Evolutionary conservation across 164 flowering plant species (phyloP).

Genomic region (Aristolochia contorta): DNA sequence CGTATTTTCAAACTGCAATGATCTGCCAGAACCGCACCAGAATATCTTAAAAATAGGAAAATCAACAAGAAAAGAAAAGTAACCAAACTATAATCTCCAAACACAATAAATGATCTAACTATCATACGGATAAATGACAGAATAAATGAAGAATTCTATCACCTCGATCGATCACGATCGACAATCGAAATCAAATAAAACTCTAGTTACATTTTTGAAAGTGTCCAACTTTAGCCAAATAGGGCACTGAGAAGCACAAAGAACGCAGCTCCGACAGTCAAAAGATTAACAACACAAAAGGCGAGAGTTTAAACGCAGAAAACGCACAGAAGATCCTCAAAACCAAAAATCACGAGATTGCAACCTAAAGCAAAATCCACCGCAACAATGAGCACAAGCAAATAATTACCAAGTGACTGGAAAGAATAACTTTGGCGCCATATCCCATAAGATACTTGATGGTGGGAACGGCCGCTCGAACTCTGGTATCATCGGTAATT

Average conservation of each 20-base stretch:
- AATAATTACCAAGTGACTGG: slow-evolving; percentile 36
- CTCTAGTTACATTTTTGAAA: too few species aligned
- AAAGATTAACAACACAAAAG: neutral
- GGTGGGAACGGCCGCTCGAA: slow-evolving; percentile 68
- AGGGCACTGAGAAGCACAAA: too few species aligned
- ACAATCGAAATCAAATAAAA: too few species aligned
- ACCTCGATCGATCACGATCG: too few species aligned
- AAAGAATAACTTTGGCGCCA: slow-evolving; percentile 54
- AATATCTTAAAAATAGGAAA: too few species aligned
- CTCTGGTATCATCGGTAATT: slow-evolving; percentile 65
- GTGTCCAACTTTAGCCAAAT: too few species aligned
- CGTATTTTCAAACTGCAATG: neutral
- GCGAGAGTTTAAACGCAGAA: neutral
- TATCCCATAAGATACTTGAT: slow-evolving; percentile 46
- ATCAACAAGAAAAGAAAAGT: too few species aligned
- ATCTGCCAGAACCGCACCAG: too few species aligned
- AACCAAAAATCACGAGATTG: neutral
- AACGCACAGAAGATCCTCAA: neutral
- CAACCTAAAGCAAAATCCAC: neutral
- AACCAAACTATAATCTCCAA: too few species aligned
- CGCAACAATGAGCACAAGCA: neutral
- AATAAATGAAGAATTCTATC: too few species aligned
- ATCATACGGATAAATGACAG: too few species aligned
- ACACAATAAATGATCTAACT: too few species aligned
- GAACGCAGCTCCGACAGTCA: neutral